Evolutionary conservation across 352 stramenopile genomes (phyloP).

Genomic region (Phytophthora meadii): DNA sequence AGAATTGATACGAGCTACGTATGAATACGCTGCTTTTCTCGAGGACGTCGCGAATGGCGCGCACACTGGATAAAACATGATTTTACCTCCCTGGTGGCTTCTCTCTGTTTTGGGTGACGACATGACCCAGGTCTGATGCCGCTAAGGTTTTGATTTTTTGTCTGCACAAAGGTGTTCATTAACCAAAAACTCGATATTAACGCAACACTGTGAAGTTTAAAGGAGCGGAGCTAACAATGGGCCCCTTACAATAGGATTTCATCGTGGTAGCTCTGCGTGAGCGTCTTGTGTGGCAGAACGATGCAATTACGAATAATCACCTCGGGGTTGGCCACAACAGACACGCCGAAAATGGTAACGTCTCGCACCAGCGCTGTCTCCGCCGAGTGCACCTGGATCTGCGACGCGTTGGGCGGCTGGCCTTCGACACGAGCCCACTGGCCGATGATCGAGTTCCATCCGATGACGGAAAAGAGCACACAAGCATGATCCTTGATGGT

Average conservation of each 20-base stretch:
- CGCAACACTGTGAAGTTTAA: slow-evolving; percentile 26
- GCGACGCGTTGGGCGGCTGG: slow-evolving; percentile 79
- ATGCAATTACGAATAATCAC: slow-evolving; percentile 92
- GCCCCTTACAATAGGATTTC: slow-evolving; percentile 85
- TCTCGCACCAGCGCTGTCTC: slow-evolving; percentile 86
- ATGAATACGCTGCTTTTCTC: no score
- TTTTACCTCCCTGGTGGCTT: no score
- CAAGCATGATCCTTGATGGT: slow-evolving; percentile 91
- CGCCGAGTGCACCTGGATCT: slow-evolving; percentile 71
- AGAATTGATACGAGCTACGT: background rate
- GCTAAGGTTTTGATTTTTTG: no score
- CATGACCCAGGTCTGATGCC: no score
- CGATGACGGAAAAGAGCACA: slow-evolving; percentile 88
- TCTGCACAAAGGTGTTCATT: slow-evolving; percentile 2
- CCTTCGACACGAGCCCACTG: slow-evolving; percentile 89
- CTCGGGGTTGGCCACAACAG: slow-evolving; percentile 87
- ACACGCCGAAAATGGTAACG: slow-evolving; percentile 90
- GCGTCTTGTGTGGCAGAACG: slow-evolving; percentile 88
- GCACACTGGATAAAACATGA: no score
- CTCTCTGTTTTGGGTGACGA: no score
- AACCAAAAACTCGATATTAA: slow-evolving; percentile 32
- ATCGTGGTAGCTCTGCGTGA: slow-evolving; percentile 90
- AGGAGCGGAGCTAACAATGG: slow-evolving; percentile 24
- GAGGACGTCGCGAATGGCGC: no score
- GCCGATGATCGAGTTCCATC: slow-evolving; percentile 90